Evolutionary conservation across 176 grass and related monocot genomes (phyloP).

Genomic region (Triticum dicoccoides): DNA sequence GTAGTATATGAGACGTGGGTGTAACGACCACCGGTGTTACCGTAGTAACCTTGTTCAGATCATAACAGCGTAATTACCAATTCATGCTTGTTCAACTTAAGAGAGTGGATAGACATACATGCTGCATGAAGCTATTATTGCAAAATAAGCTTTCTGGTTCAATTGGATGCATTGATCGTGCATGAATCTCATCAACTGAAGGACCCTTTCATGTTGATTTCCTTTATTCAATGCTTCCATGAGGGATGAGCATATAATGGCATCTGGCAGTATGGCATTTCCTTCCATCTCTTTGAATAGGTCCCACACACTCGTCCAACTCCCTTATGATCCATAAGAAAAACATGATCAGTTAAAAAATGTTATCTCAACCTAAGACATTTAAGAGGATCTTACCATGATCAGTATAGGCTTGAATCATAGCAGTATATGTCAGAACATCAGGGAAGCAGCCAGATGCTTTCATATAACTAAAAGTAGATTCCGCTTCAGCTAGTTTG

Average conservation of each 20-base stretch:
- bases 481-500: slow-evolving; percentile 73
- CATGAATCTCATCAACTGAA: slow-evolving; percentile 78
- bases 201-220: slow-evolving; percentile 60
- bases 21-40: too few relatives aligned
- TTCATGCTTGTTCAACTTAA: slow-evolving; percentile 20
- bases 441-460: slow-evolving; percentile 64
- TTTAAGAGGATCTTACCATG: slow-evolving; percentile 50
- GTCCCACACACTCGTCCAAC: slow-evolving; percentile 70
- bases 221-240: slow-evolving; percentile 83
- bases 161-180: slow-evolving; percentile 62
- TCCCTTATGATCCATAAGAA: slow-evolving; percentile 58
- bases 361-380: slow-evolving; percentile 13
- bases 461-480: slow-evolving; percentile 76
- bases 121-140: slow-evolving; percentile 85
- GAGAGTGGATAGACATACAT: slow-evolving; percentile 53
- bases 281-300: slow-evolving; percentile 77
- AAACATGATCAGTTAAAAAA: slow-evolving; percentile 33
- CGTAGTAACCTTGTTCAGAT: not conserved
- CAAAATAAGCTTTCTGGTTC: slow-evolving; percentile 73
- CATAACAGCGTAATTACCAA: slow-evolving; percentile 14
- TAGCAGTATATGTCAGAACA: slow-evolving; percentile 93
- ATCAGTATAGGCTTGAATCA: slow-evolving; percentile 73
- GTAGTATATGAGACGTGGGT: too few relatives aligned
- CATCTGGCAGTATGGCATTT: slow-evolving; percentile 58
- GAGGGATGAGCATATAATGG: slow-evolving; percentile 73